Conservation (phyloP, 306 rosid species). For the Cucurbita argyrosperma region DNA sequence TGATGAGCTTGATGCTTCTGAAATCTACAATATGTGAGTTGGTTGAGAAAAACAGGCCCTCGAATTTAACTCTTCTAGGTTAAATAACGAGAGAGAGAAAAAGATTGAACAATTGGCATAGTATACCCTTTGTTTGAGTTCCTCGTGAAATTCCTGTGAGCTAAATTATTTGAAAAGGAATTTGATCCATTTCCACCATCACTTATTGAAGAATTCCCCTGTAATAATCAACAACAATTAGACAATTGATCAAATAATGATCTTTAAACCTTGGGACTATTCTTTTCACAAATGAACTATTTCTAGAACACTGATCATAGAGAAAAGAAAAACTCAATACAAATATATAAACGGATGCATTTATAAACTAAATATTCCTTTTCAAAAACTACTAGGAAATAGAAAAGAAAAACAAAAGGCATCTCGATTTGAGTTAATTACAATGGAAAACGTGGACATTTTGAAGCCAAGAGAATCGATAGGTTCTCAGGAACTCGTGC, state of each 20-base stretch:
- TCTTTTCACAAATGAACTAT: background rate
- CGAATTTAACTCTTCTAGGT: background rate
- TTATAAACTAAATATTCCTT: background rate
- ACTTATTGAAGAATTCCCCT: conserved; percentile 32
- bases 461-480: background rate
- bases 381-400: background rate
- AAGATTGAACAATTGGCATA: conserved; percentile 27
- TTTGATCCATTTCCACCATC: conserved; percentile 29
- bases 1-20: conserved; percentile 53
- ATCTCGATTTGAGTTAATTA: background rate
- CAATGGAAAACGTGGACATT: background rate
- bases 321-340: background rate
- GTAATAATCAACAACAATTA: conserved; percentile 11
- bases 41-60: conserved; percentile 1
- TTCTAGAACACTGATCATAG: background rate
- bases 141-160: conserved; percentile 29
- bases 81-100: background rate
- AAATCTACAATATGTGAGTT: conserved; percentile 33
- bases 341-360: background rate
- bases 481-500: background rate
- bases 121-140: conserved; percentile 32
- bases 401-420: background rate
- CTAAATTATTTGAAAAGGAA: conserved; percentile 34
- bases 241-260: background rate
- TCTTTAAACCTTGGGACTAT: background rate